phyloP scores from a whole-genome alignment of 2,329 filamentous ascomycete genomes.

The Alternaria triticimaculans region DNA sequence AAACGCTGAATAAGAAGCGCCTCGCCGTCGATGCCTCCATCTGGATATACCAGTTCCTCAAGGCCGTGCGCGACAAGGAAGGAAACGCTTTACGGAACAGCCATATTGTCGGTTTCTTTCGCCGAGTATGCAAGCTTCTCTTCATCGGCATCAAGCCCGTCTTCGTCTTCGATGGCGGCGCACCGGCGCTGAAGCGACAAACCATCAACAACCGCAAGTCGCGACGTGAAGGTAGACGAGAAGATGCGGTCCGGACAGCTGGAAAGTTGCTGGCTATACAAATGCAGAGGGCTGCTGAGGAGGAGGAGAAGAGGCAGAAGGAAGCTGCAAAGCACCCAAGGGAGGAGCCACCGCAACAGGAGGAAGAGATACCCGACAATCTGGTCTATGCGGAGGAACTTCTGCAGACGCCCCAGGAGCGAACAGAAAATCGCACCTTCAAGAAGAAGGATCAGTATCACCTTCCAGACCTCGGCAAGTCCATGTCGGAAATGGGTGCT shows the following conservation, averaged over 20 bases:
- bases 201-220: slow-evolving; percentile 82
- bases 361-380: slow-evolving; percentile 75
- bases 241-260: slow-evolving; percentile 91
- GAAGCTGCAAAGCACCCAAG: slow-evolving; percentile 50
- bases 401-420: slow-evolving; percentile 78
- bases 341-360: slow-evolving; percentile 60
- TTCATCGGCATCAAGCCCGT: slow-evolving; percentile 97
- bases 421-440: slow-evolving; percentile 76
- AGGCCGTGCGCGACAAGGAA: slow-evolving; percentile 97
- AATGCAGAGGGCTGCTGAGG: slow-evolving; percentile 88
- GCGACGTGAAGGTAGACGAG: slow-evolving; percentile 83
- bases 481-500: slow-evolving; percentile 83
- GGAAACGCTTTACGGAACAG: slow-evolving; percentile 95
- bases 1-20: slow-evolving; percentile 93
- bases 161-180: slow-evolving; percentile 97
- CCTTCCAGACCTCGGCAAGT: slow-evolving; percentile 80
- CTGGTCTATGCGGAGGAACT: slow-evolving; percentile 92
- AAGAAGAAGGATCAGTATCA: slow-evolving; percentile 95
- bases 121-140: slow-evolving; percentile 94
- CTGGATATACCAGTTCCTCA: slow-evolving; percentile 99
- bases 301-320: slow-evolving; percentile 74
- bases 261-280: slow-evolving; percentile 91
- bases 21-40: slow-evolving; percentile 98
- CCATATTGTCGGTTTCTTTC: slow-evolving; percentile 97
- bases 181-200: slow-evolving; percentile 86